phyloP scores from a whole-genome alignment of 495 filamentous ascomycete genomes.

The Penicillium coprophilum region DNA sequence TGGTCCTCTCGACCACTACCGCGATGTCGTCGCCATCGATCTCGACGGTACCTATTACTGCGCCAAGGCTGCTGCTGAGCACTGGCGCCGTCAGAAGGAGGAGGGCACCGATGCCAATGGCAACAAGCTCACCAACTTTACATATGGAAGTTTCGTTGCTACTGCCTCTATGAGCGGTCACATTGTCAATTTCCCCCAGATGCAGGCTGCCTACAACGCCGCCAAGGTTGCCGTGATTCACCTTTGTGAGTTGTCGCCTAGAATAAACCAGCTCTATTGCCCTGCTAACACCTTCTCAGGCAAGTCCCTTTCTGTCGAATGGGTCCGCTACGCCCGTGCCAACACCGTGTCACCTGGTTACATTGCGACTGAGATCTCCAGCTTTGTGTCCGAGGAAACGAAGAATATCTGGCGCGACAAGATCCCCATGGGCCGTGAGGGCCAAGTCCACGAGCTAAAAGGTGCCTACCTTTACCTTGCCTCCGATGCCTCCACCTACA shows the following conservation, averaged over 20 bases:
- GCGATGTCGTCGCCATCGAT: conserved; percentile 68
- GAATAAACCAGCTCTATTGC: background rate
- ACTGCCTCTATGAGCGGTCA: conserved; percentile 83
- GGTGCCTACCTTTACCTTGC: conserved; percentile 87
- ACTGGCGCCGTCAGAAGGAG: conserved; percentile 65
- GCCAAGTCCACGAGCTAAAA: conserved; percentile 71
- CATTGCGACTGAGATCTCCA: conserved; percentile 79
- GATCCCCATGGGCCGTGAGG: conserved; percentile 72
- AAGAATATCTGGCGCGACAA: conserved; percentile 77
- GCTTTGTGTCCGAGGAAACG: conserved; percentile 66
- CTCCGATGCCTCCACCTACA: conserved; percentile 79
- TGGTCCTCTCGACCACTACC: conserved; percentile 63
- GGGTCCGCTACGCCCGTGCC: conserved; percentile 78
- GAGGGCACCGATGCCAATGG: conserved; percentile 67
- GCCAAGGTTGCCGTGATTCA: conserved; percentile 85
- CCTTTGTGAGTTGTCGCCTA: conserved; percentile 56
- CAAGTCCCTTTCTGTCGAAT: conserved; percentile 79
- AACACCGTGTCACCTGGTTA: conserved; percentile 87
- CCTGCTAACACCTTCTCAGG: conserved; percentile 34
- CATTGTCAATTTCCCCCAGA: conserved; percentile 84
- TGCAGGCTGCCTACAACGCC: conserved; percentile 84
- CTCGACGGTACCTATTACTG: conserved; percentile 82
- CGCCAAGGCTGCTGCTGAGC: conserved; percentile 70
- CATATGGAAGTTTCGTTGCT: conserved; percentile 70
- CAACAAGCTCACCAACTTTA: conserved; percentile 63